Evolutionary conservation across 2,329 filamentous ascomycete genomes (phyloP).

Genomic region (Podosphaera xanthii): DNA sequence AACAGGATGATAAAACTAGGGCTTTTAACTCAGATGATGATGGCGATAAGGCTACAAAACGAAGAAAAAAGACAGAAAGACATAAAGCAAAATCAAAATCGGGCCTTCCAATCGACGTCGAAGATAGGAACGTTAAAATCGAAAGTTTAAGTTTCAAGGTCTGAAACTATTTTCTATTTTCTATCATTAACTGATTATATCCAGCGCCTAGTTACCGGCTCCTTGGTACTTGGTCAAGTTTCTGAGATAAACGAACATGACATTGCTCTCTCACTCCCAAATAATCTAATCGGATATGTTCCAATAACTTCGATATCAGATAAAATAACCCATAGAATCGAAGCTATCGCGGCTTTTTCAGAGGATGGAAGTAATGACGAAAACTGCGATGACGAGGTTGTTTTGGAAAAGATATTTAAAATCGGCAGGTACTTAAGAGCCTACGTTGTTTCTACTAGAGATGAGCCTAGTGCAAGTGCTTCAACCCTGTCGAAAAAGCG

Average conservation of each 20-base stretch:
- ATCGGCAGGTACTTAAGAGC: slow-evolving; percentile 76
- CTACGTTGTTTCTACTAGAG: slow-evolving; percentile 56
- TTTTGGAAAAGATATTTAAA: slow-evolving; percentile 52
- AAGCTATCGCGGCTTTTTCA: slow-evolving; percentile 37
- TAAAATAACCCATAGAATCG: slow-evolving; percentile 50
- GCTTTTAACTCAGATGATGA: slow-evolving; percentile 18
- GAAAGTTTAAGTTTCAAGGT: slow-evolving; percentile 83
- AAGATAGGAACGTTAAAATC: slow-evolving; percentile 40
- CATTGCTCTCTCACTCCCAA: slow-evolving; percentile 64
- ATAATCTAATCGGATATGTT: slow-evolving; percentile 77
- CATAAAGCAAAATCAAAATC: slow-evolving; percentile 29
- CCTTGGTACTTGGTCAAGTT: slow-evolving; percentile 70
- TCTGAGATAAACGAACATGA: slow-evolving; percentile 59
- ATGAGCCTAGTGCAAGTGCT: slow-evolving; percentile 28
- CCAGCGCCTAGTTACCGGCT: slow-evolving; percentile 64
- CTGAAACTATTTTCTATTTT: slow-evolving; percentile 12
- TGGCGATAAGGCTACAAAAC: slow-evolving; percentile 5
- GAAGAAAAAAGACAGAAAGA: slow-evolving; percentile 28
- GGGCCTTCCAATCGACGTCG: slow-evolving; percentile 23
- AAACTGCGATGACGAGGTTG: slow-evolving; percentile 35
- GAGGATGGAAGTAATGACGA: slow-evolving; percentile 32
- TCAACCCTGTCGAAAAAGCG: slow-evolving; percentile 40
- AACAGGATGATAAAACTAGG: slow-evolving; percentile 31
- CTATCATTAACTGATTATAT: slow-evolving; percentile 15
- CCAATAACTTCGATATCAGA: slow-evolving; percentile 83